Base-by-base conservation (phyloP, 2,329 filamentous ascomycete genomes). In the Fusarium aywerte region DNA sequence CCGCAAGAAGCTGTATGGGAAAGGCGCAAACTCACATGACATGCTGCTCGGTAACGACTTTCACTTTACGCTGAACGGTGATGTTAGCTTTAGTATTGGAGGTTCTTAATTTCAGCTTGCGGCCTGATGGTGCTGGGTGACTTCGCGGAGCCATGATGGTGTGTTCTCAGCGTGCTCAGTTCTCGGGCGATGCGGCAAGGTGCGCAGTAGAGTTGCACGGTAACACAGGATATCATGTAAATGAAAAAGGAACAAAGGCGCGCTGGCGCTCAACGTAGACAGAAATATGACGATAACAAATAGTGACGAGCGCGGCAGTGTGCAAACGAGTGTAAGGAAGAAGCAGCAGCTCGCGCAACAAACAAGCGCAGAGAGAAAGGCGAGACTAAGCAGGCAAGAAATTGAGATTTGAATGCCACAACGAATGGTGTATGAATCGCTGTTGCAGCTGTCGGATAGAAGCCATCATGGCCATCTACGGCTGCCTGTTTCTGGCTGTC, bases 21-120 rank as follows among this genome's bases (percentile, higher is more conserved):
- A 52, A 42, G 31, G 44, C 45, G 25, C 53, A 58, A 67, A 87
- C 90, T 81, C 88, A 96, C 93, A 93, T 92, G 80, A 93, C 87
- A 77, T 89, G 87, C 80, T 98, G 95, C 83, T 96, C 90, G 50
- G 96, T 98, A 72, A 97, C 87, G 82, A 99, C 88, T 87, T 95
- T 96, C 80, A 99, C 86, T 76, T 89, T 92, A 76, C 96, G 89
- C 87, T 97, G 91, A 75, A 36, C 3, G 13, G 90, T 10, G 32
- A 56, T 50, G 72, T 79, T 73, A 78, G 76, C 48, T 53, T 60
- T 62, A 11, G 49, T 33, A 48, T 44, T 69, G 32, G 39, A 18
- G 8, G 16, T 7, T 18, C 10, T 36, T 16, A 58, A 15, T 27
- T 15, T 35, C 42, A 56, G 45, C 43, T 56, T 70, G n/a, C 45